Conservation (phyloP, 2,329 filamentous ascomycete species). For the Lecanicillium sp. region DNA sequence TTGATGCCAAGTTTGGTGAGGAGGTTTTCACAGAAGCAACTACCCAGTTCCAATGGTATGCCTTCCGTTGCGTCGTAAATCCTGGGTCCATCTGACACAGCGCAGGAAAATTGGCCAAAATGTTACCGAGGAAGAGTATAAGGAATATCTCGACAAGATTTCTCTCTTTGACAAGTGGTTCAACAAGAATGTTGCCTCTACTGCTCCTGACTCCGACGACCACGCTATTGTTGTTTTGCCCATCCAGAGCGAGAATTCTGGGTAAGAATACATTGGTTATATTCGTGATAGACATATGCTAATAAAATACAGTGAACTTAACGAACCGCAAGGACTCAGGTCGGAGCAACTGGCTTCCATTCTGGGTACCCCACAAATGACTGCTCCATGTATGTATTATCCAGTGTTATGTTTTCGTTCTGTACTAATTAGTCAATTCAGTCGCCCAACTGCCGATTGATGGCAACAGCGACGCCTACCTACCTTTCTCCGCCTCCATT, state of each 20-base stretch:
- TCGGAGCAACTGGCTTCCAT: constrained; percentile 19
- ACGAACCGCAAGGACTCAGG: constrained; percentile 15
- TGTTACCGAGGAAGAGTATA: constrained; percentile 16
- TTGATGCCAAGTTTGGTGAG: constrained; percentile 14
- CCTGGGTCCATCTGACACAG: constrained; percentile 12
- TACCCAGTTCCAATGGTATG: constrained; percentile 21
- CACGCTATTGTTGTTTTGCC: constrained; percentile 22
- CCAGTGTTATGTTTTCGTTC: neutral
- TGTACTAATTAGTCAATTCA: constrained; percentile 10
- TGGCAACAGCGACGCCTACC: constrained; percentile 20
- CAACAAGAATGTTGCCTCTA: constrained; percentile 16
- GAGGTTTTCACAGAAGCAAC: constrained; percentile 22
- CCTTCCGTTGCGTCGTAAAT: neutral
- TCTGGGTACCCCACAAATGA: constrained; percentile 22
- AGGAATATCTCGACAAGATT: constrained; percentile 15
- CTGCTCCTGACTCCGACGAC: constrained; percentile 10
- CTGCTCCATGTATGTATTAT: constrained; percentile 29
- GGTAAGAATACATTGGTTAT: neutral
- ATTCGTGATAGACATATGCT: neutral
- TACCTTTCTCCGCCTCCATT: constrained; percentile 22
- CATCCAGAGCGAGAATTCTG: constrained; percentile 1
- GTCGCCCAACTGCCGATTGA: constrained; percentile 23
- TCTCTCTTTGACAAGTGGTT: constrained; percentile 25
- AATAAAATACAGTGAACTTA: neutral
- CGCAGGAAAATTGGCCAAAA: constrained; percentile 17